These are phyloP conservation scores for Aspergillus melleus DNA, from an alignment of 2,329 filamentous ascomycete genomes.

Conservation along the genomic window DNA sequence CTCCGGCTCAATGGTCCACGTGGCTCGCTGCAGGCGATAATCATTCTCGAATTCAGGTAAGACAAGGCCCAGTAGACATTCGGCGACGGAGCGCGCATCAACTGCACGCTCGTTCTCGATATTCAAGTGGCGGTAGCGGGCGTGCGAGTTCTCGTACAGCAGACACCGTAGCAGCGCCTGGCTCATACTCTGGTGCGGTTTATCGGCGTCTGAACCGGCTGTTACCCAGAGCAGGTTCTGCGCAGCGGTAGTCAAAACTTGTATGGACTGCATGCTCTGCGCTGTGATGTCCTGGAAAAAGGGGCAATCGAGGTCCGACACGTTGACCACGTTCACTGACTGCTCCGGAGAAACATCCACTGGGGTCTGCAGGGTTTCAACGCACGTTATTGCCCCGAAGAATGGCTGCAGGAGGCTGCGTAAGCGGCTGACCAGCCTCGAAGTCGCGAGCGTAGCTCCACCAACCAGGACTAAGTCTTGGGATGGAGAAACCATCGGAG, in stretches of 20 bases:
- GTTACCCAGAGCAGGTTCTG: slow-evolving; percentile 7
- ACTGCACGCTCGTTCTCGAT: neutral
- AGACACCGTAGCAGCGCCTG: slow-evolving; percentile 1
- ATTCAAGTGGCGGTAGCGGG: neutral
- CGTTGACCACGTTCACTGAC: neutral
- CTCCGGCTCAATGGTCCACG: neutral
- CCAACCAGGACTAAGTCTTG: slow-evolving; percentile 5
- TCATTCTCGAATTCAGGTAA: neutral
- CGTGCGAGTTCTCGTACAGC: neutral
- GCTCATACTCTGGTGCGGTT: neutral
- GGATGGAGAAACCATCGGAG: neutral
- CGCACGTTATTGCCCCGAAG: neutral
- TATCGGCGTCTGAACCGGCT: neutral
- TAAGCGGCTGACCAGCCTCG: neutral
- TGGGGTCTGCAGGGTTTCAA: neutral
- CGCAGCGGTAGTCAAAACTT: neutral
- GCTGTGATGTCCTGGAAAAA: slow-evolving; percentile 3
- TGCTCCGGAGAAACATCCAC: neutral
- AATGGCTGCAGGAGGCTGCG: neutral
- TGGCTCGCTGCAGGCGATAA: neutral
- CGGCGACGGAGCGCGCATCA: neutral
- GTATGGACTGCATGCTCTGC: neutral
- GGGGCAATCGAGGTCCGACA: slow-evolving; percentile 5
- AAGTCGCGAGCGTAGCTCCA: neutral
- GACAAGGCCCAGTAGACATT: neutral